Conservation (phyloP, 805 yeast genomes). For the Helenozyma rhizophorensis region DNA sequence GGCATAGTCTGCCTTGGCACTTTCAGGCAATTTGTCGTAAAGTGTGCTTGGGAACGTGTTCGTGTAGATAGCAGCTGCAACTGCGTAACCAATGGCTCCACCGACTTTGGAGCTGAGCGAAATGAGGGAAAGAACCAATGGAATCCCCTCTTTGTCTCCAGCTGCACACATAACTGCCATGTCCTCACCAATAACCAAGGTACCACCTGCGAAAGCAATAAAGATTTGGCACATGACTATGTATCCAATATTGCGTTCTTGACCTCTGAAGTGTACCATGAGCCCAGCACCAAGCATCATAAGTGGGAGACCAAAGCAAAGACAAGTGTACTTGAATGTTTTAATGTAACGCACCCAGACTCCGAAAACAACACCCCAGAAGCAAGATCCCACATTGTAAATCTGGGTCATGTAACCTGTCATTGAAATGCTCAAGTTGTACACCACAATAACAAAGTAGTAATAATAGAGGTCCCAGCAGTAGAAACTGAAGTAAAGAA, state of each 20-base stretch:
- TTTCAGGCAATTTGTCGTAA: slow-evolving; percentile 20
- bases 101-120: slow-evolving; percentile 8
- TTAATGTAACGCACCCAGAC: slow-evolving; percentile 2
- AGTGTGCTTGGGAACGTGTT: slow-evolving; percentile 23
- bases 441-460: slow-evolving; percentile 1
- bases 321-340: slow-evolving; percentile 2
- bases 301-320: slow-evolving; percentile 3
- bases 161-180: slow-evolving; percentile 29
- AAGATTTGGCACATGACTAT: slow-evolving; percentile 3
- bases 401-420: slow-evolving; percentile 2
- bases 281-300: slow-evolving; percentile 3
- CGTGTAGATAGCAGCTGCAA: slow-evolving; percentile 7
- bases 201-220: slow-evolving; percentile 2
- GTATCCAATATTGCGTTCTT: slow-evolving; percentile 1
- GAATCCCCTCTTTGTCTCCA: slow-evolving; percentile 6
- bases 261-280: background rate
- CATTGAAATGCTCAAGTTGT: slow-evolving; percentile 1
- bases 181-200: slow-evolving; percentile 4
- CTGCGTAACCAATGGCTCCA: slow-evolving; percentile 10
- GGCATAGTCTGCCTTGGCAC: slow-evolving; percentile 6
- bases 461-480: slow-evolving; percentile 3
- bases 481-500: slow-evolving; percentile 4
- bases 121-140: slow-evolving; percentile 10
- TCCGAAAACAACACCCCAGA: slow-evolving; percentile 1
- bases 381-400: slow-evolving; percentile 3